Percentiles rank a stretch among this genome's conserved stretches.
Evolutionary conservation across 2,329 filamentous ascomycete genomes (phyloP).

Genomic region (Cordyceps javanica): DNA sequence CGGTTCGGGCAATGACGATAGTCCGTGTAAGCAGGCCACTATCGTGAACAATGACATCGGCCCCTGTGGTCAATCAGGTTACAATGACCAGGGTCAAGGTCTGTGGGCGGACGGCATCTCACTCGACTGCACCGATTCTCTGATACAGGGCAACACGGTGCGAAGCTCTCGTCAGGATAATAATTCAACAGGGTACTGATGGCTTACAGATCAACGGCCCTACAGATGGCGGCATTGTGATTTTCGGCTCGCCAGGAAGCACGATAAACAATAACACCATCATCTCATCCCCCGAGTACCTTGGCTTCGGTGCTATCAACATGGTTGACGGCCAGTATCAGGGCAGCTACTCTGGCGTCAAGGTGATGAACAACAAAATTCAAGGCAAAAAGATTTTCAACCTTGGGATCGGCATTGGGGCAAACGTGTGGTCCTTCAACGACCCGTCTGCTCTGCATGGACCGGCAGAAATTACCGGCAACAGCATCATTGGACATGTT

Average conservation of each 20-base stretch:
- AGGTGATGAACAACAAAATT: conserved; percentile 20
- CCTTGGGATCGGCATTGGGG: conserved; percentile 21
- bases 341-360: conserved; percentile 20
- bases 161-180: neutral
- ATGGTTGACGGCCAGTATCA: conserved; percentile 21
- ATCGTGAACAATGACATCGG: conserved; percentile 21
- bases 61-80: conserved; percentile 20
- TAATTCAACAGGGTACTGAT: neutral
- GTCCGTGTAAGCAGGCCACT: conserved; percentile 19
- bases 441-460: conserved; percentile 16
- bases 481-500: conserved; percentile 18
- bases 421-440: conserved; percentile 20
- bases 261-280: conserved; percentile 20
- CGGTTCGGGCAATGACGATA: conserved; percentile 18
- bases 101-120: conserved; percentile 22
- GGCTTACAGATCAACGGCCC: conserved; percentile 16
- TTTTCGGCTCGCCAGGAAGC: conserved; percentile 21
- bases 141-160: conserved; percentile 19
- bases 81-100: conserved; percentile 16
- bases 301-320: conserved; percentile 22
- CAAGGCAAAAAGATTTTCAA: conserved; percentile 18
- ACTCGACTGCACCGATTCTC: conserved; percentile 19
- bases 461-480: conserved; percentile 17
- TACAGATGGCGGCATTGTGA: conserved; percentile 22
- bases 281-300: conserved; percentile 17